Conservation (phyloP, 352 stramenopile genomes). For the Pythium brachiatum region DNA sequence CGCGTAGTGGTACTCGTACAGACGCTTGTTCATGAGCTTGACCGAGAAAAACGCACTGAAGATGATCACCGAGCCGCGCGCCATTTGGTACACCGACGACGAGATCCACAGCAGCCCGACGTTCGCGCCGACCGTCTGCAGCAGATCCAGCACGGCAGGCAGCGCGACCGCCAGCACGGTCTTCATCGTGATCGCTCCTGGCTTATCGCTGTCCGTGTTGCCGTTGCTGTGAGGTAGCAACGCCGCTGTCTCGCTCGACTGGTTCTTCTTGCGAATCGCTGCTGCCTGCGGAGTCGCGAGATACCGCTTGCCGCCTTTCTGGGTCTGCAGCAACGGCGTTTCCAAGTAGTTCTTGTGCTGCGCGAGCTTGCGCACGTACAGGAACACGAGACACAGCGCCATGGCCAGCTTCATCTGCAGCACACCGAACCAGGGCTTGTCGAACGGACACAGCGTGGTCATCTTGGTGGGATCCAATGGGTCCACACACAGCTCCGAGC, state of each 20-base stretch:
- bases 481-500: slow-evolving; percentile 51
- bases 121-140: slow-evolving; percentile 86
- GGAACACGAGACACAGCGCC: slow-evolving; percentile 72
- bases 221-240: slow-evolving; percentile 27
- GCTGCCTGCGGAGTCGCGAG: slow-evolving; percentile 44
- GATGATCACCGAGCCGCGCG: slow-evolving; percentile 88
- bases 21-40: slow-evolving; percentile 73
- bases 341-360: slow-evolving; percentile 63
- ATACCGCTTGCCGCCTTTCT: slow-evolving; percentile 63
- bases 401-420: slow-evolving; percentile 87
- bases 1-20: slow-evolving; percentile 83
- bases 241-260: slow-evolving; percentile 33
- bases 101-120: slow-evolving; percentile 86
- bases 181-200: slow-evolving; percentile 37
- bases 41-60: slow-evolving; percentile 89
- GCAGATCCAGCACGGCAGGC: slow-evolving; percentile 75
- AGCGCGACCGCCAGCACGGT: slow-evolving; percentile 61
- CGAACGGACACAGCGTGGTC: slow-evolving; percentile 71
- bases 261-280: slow-evolving; percentile 46
- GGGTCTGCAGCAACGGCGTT: slow-evolving; percentile 60
- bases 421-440: slow-evolving; percentile 86
- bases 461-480: slow-evolving; percentile 22
- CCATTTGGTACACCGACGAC: slow-evolving; percentile 90
- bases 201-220: slow-evolving; percentile 8
- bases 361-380: slow-evolving; percentile 58